Evolutionary conservation across 257 asterid species (phyloP).

Genomic region (Plectranthus barbatus): DNA sequence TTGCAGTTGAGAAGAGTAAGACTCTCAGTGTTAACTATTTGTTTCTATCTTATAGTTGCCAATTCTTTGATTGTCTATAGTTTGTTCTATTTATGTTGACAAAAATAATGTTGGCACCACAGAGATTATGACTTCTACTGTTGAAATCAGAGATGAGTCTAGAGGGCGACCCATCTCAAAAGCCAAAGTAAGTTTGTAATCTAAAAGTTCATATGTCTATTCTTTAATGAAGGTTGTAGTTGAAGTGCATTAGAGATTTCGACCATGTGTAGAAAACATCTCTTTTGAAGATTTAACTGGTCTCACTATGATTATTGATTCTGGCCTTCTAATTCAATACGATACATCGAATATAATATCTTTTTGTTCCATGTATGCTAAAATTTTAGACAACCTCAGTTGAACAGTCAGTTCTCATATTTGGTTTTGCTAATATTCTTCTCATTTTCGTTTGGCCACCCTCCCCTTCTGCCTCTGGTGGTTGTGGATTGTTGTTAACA

Average conservation of each 20-base stretch:
- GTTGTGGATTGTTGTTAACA: background rate
- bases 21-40: background rate
- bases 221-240: background rate
- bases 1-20: constrained; percentile 68
- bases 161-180: constrained; percentile 70
- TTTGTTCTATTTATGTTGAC: background rate
- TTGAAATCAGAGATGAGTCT: constrained; percentile 70
- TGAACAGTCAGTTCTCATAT: background rate
- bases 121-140: constrained; percentile 77
- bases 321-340: background rate
- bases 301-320: background rate
- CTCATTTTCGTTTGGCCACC: background rate
- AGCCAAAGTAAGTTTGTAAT: constrained; percentile 53
- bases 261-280: background rate
- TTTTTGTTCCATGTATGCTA: background rate
- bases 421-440: background rate
- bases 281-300: background rate
- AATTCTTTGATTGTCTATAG: background rate
- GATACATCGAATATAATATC: background rate
- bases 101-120: constrained; percentile 10
- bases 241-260: background rate
- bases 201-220: background rate
- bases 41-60: background rate
- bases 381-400: too few species aligned
- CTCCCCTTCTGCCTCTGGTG: background rate